A percentile compares a stretch with the other conserved stretches of the same genome.
Conservation (phyloP, 768 basidiomycete species). For the Exsudoporus frostii region DNA sequence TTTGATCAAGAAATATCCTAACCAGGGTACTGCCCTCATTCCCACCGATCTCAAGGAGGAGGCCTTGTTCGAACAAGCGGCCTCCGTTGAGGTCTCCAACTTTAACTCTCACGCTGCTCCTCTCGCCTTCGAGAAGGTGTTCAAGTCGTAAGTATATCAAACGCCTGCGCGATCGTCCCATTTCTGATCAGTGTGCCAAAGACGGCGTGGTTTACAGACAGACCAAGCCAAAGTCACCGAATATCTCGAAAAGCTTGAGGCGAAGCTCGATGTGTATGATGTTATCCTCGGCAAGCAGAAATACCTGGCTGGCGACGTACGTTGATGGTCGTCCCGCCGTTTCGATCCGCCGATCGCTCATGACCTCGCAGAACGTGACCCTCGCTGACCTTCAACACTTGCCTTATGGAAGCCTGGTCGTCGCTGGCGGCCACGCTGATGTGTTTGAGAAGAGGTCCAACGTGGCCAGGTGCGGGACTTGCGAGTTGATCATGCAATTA, state of each 20-base stretch:
- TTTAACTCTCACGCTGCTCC: slow-evolving; percentile 43
- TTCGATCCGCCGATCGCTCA: background rate
- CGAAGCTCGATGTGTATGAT: slow-evolving; percentile 51
- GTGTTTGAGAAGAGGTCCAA: slow-evolving; percentile 38
- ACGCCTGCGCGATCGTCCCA: background rate
- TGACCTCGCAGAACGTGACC: slow-evolving; percentile 38
- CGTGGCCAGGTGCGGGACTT: slow-evolving; percentile 38
- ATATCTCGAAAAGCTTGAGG: slow-evolving; percentile 18
- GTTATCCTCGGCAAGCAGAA: slow-evolving; percentile 49
- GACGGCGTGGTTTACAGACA: slow-evolving; percentile 18
- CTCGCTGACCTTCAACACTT: slow-evolving; percentile 60
- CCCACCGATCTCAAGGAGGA: slow-evolving; percentile 40
- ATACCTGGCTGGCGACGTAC: slow-evolving; percentile 56
- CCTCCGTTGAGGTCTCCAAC: slow-evolving; percentile 48
- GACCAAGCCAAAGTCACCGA: slow-evolving; percentile 22
- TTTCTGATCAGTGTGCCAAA: slow-evolving; percentile 1
- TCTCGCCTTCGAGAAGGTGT: slow-evolving; percentile 47
- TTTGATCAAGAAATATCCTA: slow-evolving; percentile 50
- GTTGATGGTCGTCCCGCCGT: slow-evolving; percentile 5
- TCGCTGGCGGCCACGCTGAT: slow-evolving; percentile 23
- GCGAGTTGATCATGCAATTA: no score
- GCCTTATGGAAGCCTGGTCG: slow-evolving; percentile 39
- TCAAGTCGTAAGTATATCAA: slow-evolving; percentile 42
- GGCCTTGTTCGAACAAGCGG: slow-evolving; percentile 32
- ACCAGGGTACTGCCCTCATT: slow-evolving; percentile 48